Conservation (phyloP, 2,329 filamentous ascomycete species). For the Lasiodiplodia sp. region DNA sequence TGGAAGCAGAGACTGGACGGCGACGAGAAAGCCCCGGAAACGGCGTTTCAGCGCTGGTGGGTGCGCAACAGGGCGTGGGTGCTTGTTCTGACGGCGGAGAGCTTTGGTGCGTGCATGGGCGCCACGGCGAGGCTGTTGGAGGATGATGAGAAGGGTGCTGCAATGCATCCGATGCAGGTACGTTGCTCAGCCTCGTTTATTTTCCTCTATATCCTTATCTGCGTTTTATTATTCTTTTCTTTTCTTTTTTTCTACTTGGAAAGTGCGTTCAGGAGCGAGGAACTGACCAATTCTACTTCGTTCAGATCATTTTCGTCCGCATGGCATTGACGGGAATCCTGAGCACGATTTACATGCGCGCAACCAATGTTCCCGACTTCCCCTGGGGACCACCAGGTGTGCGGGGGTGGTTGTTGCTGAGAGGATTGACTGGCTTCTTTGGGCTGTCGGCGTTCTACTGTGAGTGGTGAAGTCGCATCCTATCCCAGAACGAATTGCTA, state of each 20-base stretch:
- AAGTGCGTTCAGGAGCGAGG: not conserved
- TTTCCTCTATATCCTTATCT: too few species aligned
- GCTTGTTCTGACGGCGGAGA: conserved; percentile 17
- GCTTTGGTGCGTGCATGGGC: conserved; percentile 28
- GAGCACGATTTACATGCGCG: conserved; percentile 76
- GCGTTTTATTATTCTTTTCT: not conserved
- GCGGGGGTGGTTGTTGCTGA: conserved; percentile 34
- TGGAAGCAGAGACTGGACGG: not conserved
- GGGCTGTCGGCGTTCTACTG: conserved; percentile 42
- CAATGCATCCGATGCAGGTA: conserved; percentile 30
- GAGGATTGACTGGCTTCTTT: conserved; percentile 39
- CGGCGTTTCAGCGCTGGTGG: conserved; percentile 17
- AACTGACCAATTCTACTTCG: not conserved
- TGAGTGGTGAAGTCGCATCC: conserved; percentile 29
- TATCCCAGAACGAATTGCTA: too few species aligned
- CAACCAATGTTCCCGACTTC: conserved; percentile 52
- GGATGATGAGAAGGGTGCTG: conserved; percentile 18
- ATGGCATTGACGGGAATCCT: conserved; percentile 75
- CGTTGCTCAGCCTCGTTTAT: too few species aligned
- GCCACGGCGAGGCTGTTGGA: conserved; percentile 25
- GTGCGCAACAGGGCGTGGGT: conserved; percentile 24
- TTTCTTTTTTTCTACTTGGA: not conserved
- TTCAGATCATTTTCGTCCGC: conserved; percentile 74
- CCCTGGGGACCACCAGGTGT: conserved; percentile 37
- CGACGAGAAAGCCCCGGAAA: not conserved